Evolutionary conservation across 2,329 filamentous ascomycete species (phyloP), one percentile per base, ranked within the genome.

Genomic region (Colletotrichum magnum): DNA sequence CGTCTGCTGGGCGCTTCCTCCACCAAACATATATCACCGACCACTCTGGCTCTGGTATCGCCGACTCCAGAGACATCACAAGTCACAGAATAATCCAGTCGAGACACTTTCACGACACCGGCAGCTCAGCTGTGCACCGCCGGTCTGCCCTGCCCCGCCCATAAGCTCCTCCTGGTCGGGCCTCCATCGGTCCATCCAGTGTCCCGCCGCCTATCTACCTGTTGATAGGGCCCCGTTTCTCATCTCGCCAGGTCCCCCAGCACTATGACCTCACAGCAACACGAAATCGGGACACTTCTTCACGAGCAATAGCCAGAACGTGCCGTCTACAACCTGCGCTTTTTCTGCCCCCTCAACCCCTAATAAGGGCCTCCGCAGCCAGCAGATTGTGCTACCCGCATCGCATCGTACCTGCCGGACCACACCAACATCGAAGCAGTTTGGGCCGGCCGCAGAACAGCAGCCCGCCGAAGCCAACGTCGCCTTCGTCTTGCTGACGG

Each of bases 261-360:
- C 66, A 66, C 32, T 63, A 69, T 71, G 69, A 71, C 69, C 69
- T 71, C 69, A 71, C 57, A 59, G 48, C 36, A 61, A 59, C 41
- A 67, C 60, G 59, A 63, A 39, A 39, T 58, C 53, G 52, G 32
- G 53, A 48, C 58, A 58, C 16, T 48, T 63, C 41, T 58, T 66
- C 28, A 24, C 24, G 56, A 66, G 41, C 50, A 60, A 41, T 53
- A 58, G 28, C 39, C 47, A 58, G 39, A 62, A 28, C n/a, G 28
- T 36, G 47, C 13, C 43, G 21, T 21, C 15, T 64, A 5, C 13
- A 13, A 18, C 39, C 39, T 36, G 15, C 28, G 43, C 28, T 18
- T 26, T 24, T 7, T 18, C 28, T 45, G 39, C 21, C 18, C 21
- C 15, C 41, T 43, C 13, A 12, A n/a, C 28, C 57, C 24, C 53